Conservation (phyloP, 2,329 filamentous ascomycete species). For the Xylaria sp. region DNA sequence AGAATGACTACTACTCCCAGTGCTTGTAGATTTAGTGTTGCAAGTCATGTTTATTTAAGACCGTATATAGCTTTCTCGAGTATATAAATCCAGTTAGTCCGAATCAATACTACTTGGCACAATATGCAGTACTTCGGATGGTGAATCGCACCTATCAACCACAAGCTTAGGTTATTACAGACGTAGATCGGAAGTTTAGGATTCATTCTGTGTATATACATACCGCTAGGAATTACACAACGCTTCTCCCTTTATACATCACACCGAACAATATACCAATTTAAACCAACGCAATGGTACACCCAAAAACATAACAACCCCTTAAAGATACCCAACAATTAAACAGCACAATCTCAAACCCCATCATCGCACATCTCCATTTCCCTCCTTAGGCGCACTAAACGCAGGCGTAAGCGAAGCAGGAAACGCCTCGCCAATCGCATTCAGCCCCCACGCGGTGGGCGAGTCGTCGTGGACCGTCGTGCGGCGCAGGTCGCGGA, state of each 20-base stretch:
- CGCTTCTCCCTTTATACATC: neutral
- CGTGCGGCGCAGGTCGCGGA: constrained; percentile 65
- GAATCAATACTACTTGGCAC: neutral
- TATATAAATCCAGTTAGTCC: neutral
- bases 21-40: constrained; percentile 32
- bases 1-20: constrained; percentile 40
- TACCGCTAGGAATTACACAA: neutral
- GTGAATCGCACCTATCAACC: neutral
- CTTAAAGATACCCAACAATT: neutral
- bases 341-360: neutral
- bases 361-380: constrained; percentile 14
- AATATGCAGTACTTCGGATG: neutral
- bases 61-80: constrained; percentile 25
- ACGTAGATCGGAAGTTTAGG: neutral
- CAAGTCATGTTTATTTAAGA: neutral
- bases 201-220: neutral
- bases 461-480: constrained; percentile 62
- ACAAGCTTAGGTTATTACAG: too few relatives aligned
- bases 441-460: constrained; percentile 55
- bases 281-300: neutral
- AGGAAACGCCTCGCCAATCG: constrained; percentile 33
- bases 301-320: neutral
- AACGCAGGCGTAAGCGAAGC: constrained; percentile 7
- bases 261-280: neutral
- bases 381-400: neutral